A percentile compares a stretch with the other conserved stretches of the same genome.
These are phyloP conservation scores for Russula vinacea DNA, from an alignment of 768 basidiomycete species.

Conservation along the genomic window DNA sequence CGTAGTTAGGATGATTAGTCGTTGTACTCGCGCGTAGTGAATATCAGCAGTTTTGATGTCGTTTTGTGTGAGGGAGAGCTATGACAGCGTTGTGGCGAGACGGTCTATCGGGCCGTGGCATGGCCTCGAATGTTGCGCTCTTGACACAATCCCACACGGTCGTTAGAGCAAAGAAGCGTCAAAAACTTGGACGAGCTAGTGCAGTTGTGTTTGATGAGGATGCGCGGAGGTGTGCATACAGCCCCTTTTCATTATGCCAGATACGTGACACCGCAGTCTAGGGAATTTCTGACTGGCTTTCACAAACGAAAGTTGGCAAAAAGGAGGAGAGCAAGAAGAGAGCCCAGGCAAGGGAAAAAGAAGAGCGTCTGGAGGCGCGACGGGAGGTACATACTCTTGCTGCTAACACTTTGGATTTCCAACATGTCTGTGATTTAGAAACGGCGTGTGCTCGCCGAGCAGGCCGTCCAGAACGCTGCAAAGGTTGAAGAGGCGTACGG, in stretches of 20 bases:
- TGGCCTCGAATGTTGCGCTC: constrained; percentile 46
- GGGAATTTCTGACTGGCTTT: constrained; percentile 91
- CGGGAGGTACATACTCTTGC: constrained; percentile 57
- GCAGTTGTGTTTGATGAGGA: constrained; percentile 85
- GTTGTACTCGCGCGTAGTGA: constrained; percentile 5
- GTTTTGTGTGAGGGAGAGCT: background rate
- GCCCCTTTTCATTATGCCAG: background rate
- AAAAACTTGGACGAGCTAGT: constrained; percentile 64
- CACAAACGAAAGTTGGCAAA: constrained; percentile 88
- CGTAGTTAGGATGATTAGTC: background rate
- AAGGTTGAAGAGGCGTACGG: constrained; percentile 75
- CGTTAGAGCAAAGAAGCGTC: constrained; percentile 64
- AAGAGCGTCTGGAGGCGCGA: constrained; percentile 67
- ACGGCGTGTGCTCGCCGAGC: constrained; percentile 72
- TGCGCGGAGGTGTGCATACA: constrained; percentile 49
- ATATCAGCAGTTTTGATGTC: constrained; percentile 1
- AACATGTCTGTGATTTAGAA: constrained; percentile 48
- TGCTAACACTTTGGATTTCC: background rate
- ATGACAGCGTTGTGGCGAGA: background rate
- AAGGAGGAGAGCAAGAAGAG: constrained; percentile 70
- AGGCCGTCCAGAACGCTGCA: constrained; percentile 72
- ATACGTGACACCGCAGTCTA: constrained; percentile 34
- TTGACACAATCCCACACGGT: constrained; percentile 64
- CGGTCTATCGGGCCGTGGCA: constrained; percentile 15
- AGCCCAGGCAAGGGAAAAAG: constrained; percentile 73